These are phyloP conservation scores for Apiotrichum laibachii DNA, from an alignment of 1,284 basidiomycete species.

Conservation along the genomic window DNA sequence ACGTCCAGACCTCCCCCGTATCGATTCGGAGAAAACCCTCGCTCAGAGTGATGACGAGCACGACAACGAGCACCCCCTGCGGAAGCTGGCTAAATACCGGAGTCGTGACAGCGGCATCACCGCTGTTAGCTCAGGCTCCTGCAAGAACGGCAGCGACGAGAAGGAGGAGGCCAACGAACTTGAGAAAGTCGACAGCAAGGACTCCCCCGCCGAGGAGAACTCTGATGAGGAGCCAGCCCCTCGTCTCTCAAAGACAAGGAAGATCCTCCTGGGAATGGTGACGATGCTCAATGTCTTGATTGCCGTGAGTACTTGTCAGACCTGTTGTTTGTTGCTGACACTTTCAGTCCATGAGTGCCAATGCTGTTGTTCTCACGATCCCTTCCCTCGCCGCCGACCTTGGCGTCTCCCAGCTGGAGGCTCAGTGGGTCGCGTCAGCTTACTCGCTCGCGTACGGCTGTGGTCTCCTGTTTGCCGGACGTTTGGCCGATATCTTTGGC, in stretches of 20 bases:
- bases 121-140: neutral
- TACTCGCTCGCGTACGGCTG: conserved; percentile 49
- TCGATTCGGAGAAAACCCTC: conserved; percentile 23
- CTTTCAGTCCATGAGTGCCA: conserved; percentile 15
- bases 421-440: conserved; percentile 50
- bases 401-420: conserved; percentile 31
- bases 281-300: conserved; percentile 31
- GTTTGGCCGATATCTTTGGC: conserved; percentile 49
- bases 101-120: neutral
- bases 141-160: neutral
- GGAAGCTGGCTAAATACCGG: conserved; percentile 3
- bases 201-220: neutral
- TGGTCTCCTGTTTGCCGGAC: conserved; percentile 48
- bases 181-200: neutral
- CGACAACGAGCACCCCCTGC: neutral
- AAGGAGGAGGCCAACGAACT: neutral
- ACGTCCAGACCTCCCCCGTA: conserved; percentile 12
- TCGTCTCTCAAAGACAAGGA: conserved; percentile 10
- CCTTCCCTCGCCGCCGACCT: conserved; percentile 46
- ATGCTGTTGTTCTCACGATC: conserved; percentile 33
- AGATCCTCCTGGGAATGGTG: conserved; percentile 21
- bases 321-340: neutral
- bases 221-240: neutral
- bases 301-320: conserved; percentile 16
- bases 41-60: conserved; percentile 2